Conservation (phyloP, 169 alveolate species). For the Toxoplasma gondii region DNA sequence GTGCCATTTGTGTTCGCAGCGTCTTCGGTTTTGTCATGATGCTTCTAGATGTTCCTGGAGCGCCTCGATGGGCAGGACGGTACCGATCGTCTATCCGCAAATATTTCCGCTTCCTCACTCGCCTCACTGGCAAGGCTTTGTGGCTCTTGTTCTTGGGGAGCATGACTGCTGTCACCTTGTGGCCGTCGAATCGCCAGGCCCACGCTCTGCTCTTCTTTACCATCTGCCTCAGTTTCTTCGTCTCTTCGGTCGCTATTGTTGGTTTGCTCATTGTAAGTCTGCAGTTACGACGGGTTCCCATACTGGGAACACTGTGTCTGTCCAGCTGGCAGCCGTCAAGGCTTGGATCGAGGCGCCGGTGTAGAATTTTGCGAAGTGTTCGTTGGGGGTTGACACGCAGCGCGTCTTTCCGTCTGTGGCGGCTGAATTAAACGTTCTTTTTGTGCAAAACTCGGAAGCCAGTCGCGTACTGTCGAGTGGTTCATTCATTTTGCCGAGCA, state of each 20-base stretch:
- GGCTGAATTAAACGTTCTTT: no score
- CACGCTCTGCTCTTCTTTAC: conserved; percentile 75
- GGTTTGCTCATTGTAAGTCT: conserved; percentile 82
- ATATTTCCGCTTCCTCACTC: conserved; percentile 85
- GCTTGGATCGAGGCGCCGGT: not conserved
- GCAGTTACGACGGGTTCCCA: no score
- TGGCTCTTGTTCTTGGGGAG: conserved; percentile 86
- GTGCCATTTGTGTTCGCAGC: conserved; percentile 39
- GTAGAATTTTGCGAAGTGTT: not conserved
- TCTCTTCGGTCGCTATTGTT: conserved; percentile 82
- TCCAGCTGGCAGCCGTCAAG: not conserved
- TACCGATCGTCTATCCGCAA: conserved; percentile 84
- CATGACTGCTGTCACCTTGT: conserved; percentile 72
- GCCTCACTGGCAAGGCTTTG: conserved; percentile 86
- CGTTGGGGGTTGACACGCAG: no score
- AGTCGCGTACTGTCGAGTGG: no score
- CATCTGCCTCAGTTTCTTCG: conserved; percentile 75
- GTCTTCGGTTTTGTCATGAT: conserved; percentile 85
- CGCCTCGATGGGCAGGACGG: conserved; percentile 92
- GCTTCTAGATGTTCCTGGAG: conserved; percentile 91
- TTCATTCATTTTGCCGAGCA: no score
- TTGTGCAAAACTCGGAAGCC: no score
- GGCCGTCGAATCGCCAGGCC: conserved; percentile 65
- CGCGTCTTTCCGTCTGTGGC: not conserved
- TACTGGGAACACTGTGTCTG: no score